Base-by-base conservation (phyloP, 768 basidiomycete genomes). In the Cubamyces lactineus region DNA sequence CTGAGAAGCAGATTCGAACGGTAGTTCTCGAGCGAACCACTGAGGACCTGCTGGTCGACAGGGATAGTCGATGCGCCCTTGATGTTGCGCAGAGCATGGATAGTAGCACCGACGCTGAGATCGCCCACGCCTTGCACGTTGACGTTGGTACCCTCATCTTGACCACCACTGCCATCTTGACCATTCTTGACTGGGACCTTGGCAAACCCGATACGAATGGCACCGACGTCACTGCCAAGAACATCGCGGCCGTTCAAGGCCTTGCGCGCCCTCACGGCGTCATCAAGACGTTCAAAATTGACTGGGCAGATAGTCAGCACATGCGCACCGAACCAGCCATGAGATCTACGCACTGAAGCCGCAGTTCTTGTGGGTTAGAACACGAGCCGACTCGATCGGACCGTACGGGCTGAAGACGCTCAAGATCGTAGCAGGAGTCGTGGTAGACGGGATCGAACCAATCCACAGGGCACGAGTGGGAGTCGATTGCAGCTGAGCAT, bases 401-500 rank as follows among this genome's bases (percentile, higher is more conserved):
- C 97, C 97, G 70, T 94, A 99, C 19, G 96, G 94, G 69, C 94
- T 94, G 73, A 99, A 99, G 43, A 99, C 92, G 68, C 94, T 95
- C 53, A 98, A 76, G 66, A 99, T 91, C 2, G 94, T 96, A 2
- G 92, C 92, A 8, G 97, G 94, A 5, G 94, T 97, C 12, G 96
- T 98, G 3, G 91, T 92, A 2, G 91, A 91, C 11, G 97, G 97
- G 69, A 99, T 97, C 45, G 92, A 94, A 5, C 97, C 97, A 70
- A 99, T 92, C 96, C 97, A 99, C 21, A 98, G 82, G 1, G 96
- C 96, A 60, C 97, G 81, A 1, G 97, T 98, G 4, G 97, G 97
- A 42, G 91, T 88, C 9, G 91, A 90, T 73, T 96, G 94, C 23
- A 94, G 76, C 72, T 94, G 92, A 9, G 90, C 87, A 64, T 94